Evolutionary conservation across 2,329 filamentous ascomycete genomes (phyloP).

Genomic region (Didymella pinodella): DNA sequence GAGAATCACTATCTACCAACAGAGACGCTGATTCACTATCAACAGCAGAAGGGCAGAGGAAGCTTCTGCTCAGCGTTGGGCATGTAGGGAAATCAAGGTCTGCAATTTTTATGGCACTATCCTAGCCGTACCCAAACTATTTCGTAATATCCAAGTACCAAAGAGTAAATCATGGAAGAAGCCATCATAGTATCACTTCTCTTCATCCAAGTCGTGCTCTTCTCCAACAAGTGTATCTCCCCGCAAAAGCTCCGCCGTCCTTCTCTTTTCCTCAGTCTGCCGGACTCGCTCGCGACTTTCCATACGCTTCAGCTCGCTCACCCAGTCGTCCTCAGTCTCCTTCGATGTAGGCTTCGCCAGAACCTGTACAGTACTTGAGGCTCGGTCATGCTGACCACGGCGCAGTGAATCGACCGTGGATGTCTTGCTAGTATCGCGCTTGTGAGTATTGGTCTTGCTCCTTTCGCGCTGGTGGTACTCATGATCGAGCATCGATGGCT

Average conservation of each 20-base stretch:
- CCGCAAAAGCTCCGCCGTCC: background rate
- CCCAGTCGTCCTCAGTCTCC: slow-evolving; percentile 18
- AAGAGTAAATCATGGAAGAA: background rate
- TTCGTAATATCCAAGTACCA: background rate
- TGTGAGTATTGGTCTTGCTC: background rate
- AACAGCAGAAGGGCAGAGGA: background rate
- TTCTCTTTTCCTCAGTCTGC: slow-evolving; percentile 7
- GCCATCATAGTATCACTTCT: background rate
- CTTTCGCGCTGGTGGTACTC: slow-evolving; percentile 4
- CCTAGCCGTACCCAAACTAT: background rate
- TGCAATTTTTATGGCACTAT: no score
- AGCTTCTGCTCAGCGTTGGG: background rate
- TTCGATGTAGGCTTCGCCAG: background rate
- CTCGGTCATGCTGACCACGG: background rate
- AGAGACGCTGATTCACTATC: no score
- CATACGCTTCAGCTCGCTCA: slow-evolving; percentile 21
- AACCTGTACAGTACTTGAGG: background rate
- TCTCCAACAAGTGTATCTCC: background rate
- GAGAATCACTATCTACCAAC: background rate
- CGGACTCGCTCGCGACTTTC: slow-evolving; percentile 19
- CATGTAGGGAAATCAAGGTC: background rate
- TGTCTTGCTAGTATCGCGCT: background rate
- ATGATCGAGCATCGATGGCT: slow-evolving; percentile 3
- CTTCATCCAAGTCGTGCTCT: background rate
- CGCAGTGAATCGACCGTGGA: background rate